A percentile compares a stretch with the other conserved stretches of the same genome.
phyloP scores from a whole-genome alignment of 116 monocot species.

The Dioscorea cayenensis region DNA sequence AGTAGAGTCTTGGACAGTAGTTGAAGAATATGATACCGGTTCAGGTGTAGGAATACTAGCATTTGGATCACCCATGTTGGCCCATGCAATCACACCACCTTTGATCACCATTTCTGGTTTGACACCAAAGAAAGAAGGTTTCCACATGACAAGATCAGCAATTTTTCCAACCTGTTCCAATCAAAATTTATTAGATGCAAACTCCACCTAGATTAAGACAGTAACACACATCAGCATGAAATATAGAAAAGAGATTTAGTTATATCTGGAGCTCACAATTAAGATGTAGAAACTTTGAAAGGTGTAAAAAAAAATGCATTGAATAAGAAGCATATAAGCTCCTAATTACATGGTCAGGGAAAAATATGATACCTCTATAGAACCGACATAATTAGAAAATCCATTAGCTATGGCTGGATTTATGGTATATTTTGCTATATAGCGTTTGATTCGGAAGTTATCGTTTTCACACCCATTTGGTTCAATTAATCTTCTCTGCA shows the following conservation, averaged over 20 bases:
- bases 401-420: conserved; percentile 97
- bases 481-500: conserved; percentile 66
- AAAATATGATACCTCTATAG: conserved; percentile 59
- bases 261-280: too few relatives aligned
- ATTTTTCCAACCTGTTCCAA: conserved; percentile 65
- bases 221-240: too few relatives aligned
- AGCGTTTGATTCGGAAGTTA: conserved; percentile 79
- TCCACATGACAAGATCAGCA: conserved; percentile 96
- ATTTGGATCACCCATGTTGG: conserved; percentile 99
- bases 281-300: neutral
- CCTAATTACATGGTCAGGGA: neutral
- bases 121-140: conserved; percentile 94
- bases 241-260: too few relatives aligned
- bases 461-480: conserved; percentile 60
- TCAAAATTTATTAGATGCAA: too few relatives aligned
- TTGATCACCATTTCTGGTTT: conserved; percentile 98
- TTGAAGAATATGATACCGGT: conserved; percentile 40
- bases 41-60: conserved; percentile 98
- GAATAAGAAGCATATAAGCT: neutral
- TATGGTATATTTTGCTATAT: conserved; percentile 93
- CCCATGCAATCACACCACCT: conserved; percentile 94
- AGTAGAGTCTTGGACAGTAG: too few relatives aligned
- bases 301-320: neutral
- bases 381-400: conserved; percentile 67
- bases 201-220: too few relatives aligned